phyloP scores from a whole-genome alignment of 495 filamentous ascomycete genomes.

The Echria macrotheca region DNA sequence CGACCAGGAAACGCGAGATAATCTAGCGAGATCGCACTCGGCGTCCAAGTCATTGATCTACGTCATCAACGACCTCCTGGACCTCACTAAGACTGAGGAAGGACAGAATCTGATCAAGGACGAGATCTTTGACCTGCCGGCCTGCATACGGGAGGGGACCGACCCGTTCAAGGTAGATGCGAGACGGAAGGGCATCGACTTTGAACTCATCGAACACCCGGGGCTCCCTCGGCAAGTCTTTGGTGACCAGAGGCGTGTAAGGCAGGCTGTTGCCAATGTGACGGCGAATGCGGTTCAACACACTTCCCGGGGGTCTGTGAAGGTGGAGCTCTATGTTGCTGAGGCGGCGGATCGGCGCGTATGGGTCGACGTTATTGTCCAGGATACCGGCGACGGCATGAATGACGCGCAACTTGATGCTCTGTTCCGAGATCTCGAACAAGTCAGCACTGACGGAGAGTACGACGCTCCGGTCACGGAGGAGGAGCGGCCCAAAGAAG shows the following conservation, averaged over 20 bases:
- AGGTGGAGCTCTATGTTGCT: constrained; percentile 59
- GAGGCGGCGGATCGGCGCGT: constrained; percentile 40
- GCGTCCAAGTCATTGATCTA: constrained; percentile 96
- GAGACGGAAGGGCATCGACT: constrained; percentile 66
- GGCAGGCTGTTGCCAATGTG: constrained; percentile 77
- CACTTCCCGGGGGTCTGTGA: constrained; percentile 64
- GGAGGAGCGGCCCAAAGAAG: constrained; percentile 20
- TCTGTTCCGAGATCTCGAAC: constrained; percentile 82
- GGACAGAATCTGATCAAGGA: constrained; percentile 76
- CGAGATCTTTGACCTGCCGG: constrained; percentile 68
- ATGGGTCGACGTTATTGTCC: constrained; percentile 65
- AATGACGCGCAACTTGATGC: constrained; percentile 61
- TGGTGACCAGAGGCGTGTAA: constrained; percentile 73
- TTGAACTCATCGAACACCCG: constrained; percentile 60
- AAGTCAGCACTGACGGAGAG: constrained; percentile 61
- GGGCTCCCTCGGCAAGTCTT: constrained; percentile 67
- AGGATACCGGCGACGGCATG: constrained; percentile 83
- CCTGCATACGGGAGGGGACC: constrained; percentile 70
- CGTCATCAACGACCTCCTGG: constrained; percentile 91
- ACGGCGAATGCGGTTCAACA: constrained; percentile 83
- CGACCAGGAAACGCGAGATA: constrained; percentile 80
- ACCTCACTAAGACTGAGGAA: constrained; percentile 85
- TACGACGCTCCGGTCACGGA: constrained; percentile 30
- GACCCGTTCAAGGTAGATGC: constrained; percentile 70
- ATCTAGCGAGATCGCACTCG: constrained; percentile 80